phyloP scores from a whole-genome alignment of 2,329 filamentous ascomycete species.

The Epichloe gansuensis region DNA sequence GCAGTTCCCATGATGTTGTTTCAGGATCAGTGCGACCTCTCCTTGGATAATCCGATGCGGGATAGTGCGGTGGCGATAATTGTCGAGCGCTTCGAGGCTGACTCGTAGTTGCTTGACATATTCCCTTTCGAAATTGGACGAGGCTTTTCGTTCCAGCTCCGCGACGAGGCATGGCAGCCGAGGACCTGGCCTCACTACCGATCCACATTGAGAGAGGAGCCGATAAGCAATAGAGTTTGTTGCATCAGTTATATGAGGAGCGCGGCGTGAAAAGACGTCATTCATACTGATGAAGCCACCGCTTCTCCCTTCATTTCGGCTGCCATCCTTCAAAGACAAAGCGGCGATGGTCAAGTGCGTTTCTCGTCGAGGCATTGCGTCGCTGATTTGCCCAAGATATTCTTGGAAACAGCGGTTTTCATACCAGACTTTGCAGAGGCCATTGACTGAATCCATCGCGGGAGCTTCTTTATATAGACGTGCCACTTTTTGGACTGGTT shows the following conservation, averaged over 20 bases:
- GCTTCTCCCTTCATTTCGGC: not conserved
- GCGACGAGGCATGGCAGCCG: not conserved
- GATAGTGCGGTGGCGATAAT: not conserved
- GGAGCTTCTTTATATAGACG: slow-evolving; percentile 2
- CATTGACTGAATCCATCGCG: slow-evolving; percentile 7
- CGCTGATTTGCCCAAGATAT: not conserved
- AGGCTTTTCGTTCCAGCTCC: not conserved
- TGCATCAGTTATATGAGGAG: not conserved
- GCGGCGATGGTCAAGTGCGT: not conserved
- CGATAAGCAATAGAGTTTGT: not conserved
- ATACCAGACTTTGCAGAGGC: slow-evolving; percentile 2
- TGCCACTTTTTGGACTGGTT: not conserved
- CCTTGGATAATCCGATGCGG: not conserved
- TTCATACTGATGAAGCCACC: not conserved
- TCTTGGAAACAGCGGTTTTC: not conserved
- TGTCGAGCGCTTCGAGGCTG: not conserved
- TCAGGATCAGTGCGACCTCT: not conserved
- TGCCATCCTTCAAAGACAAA: not conserved
- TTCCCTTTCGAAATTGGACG: not conserved
- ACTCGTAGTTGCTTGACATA: not conserved
- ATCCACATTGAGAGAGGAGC: not conserved
- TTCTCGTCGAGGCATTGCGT: not conserved
- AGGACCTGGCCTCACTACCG: not conserved
- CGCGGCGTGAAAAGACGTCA: not conserved
- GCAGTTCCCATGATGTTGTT: not conserved